A percentile compares a stretch with the other conserved stretches of the same genome.
Conservation (phyloP, 768 basidiomycete genomes). For the Tricholoma flavovirens region DNA sequence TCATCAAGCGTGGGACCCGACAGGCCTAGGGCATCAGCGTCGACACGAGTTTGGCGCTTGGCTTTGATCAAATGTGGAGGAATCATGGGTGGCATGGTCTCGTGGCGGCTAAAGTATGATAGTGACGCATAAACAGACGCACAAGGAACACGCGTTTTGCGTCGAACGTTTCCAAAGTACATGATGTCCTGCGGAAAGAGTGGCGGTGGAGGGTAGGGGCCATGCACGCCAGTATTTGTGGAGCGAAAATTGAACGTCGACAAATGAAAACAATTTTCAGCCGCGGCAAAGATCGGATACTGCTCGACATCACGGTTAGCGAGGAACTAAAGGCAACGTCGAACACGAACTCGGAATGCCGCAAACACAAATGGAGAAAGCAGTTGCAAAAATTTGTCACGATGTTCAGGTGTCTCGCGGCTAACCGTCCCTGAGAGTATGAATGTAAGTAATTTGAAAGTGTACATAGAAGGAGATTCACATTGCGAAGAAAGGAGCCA, state of each 20-base stretch:
- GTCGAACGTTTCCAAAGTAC: conserved; percentile 38
- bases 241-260: conserved; percentile 9
- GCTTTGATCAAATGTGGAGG: conserved; percentile 32
- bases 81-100: conserved; percentile 26
- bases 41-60: conserved; percentile 25
- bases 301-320: conserved; percentile 15
- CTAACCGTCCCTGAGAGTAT: conserved; percentile 23
- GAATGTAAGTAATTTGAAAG: conserved; percentile 2
- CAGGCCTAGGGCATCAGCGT: conserved; percentile 23
- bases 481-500: conserved; percentile 42
- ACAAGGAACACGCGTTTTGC: conserved; percentile 32
- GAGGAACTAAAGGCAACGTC: conserved; percentile 11
- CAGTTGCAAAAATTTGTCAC: conserved; percentile 28
- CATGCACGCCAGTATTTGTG: conserved; percentile 18
- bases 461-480: conserved; percentile 17
- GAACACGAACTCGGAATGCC: conserved; percentile 40
- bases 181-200: conserved; percentile 24
- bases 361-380: conserved; percentile 44
- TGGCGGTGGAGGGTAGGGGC: conserved; percentile 24
- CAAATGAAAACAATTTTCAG: conserved; percentile 28
- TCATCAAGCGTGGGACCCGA: conserved; percentile 44
- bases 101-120: conserved; percentile 40
- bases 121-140: conserved; percentile 42
- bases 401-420: conserved; percentile 27
- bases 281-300: conserved; percentile 38